Percentiles rank a stretch among this genome's conserved stretches.
Evolutionary conservation across 305 asterid species (phyloP).

Genomic region (Salvia sclarea): DNA sequence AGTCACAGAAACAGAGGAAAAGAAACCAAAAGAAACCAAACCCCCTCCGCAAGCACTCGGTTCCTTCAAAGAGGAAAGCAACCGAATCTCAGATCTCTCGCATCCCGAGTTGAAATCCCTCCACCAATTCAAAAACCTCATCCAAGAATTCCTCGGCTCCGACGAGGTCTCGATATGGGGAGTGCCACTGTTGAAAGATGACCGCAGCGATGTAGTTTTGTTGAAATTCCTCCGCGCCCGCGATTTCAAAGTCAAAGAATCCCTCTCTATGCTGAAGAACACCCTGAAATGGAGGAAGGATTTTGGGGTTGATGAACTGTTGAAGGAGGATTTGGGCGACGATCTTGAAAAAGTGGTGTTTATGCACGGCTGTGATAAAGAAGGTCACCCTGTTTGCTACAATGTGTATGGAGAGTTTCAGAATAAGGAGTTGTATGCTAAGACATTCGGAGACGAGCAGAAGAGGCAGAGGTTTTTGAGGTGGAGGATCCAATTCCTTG

Average conservation of each 20-base stretch:
- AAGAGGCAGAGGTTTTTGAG: slow-evolving; percentile 64
- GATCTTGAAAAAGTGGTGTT: slow-evolving; percentile 84
- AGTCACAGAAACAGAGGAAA: slow-evolving; percentile 32
- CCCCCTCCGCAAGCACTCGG: slow-evolving; percentile 53
- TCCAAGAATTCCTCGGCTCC: slow-evolving; percentile 49
- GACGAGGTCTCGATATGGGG: slow-evolving; percentile 79
- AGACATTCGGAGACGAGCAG: slow-evolving; percentile 71
- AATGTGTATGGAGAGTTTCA: slow-evolving; percentile 93
- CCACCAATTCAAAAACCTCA: slow-evolving; percentile 53
- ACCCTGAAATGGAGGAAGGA: slow-evolving; percentile 73
- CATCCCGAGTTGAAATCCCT: slow-evolving; percentile 50
- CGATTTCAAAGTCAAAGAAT: slow-evolving; percentile 73
- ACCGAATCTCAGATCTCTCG: slow-evolving; percentile 68
- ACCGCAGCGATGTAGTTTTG: slow-evolving; percentile 67
- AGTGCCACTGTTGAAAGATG: slow-evolving; percentile 69
- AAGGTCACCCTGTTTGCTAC: slow-evolving; percentile 89
- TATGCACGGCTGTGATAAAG: slow-evolving; percentile 84
- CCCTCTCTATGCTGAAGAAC: slow-evolving; percentile 68
- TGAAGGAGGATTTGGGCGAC: slow-evolving; percentile 79
- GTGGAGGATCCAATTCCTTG: slow-evolving; percentile 96
- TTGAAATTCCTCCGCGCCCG: slow-evolving; percentile 86
- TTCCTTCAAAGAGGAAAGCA: slow-evolving; percentile 87
- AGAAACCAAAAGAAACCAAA: slow-evolving; percentile 31
- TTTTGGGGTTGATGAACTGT: slow-evolving; percentile 58
- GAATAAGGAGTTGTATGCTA: slow-evolving; percentile 77